Evolutionary conservation across 148 eudicot genomes (phyloP), one percentile per base, ranked within the genome.

Genomic region (Vaccinium corymbosum): DNA sequence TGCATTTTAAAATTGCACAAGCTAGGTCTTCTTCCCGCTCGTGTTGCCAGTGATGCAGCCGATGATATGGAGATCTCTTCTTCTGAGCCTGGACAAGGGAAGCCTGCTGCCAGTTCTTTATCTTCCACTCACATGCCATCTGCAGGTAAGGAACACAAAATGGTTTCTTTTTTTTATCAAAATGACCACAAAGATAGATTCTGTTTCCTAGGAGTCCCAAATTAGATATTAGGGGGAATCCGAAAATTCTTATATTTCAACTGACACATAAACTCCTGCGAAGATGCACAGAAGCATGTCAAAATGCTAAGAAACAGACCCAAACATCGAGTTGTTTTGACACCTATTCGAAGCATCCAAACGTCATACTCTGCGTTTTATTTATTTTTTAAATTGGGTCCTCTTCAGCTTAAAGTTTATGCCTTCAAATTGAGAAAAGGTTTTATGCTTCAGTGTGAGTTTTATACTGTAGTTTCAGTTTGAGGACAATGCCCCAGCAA

Each of bases 1-100:
- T 86, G 88, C 81, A 80, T 86, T 7, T 38, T 86, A 76, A 82
- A 55, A 2, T 83, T 86, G 81, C 85, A 86, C 55, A 85, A 86
- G 81, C 68, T 83, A n/a, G 86, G 88, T 49, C 76, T 86, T 79
- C 83, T 83, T 61, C 82, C 85, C 19, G 51, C 83, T 79, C 85
- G 80, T 83, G 79, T 86, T 51, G 83, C 81, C 51, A 86, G 71
- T 52, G 86, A 86, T 73, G 72, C 83, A 49, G 57, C 83, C 55
- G 86, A 80, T 75, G 88, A 86, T 3, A 53, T 80, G 32, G 85
- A 79, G 27, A 62, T 59, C 42, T 79, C 83, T 51, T 42, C 81
- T 51, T 25, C 81, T 52, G 83, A 86, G 16, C 38, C 80, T 57
- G 80, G 27, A 16, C 79, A 49, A 12, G 83, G 59, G 64, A 86